Conservation (phyloP, 768 basidiomycete genomes). For the Russula virescens region DNA sequence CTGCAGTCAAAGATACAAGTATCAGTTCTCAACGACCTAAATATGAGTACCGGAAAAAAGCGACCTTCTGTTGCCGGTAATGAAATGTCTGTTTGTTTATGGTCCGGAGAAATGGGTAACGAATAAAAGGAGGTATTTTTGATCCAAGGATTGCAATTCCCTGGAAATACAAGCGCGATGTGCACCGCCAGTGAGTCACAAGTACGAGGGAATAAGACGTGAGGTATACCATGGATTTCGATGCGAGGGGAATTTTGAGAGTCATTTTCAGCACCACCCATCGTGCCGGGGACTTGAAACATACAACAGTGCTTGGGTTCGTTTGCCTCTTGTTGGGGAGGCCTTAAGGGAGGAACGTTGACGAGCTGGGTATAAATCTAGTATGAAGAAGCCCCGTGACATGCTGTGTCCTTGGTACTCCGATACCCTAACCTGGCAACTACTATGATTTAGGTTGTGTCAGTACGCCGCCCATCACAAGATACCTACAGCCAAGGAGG, state of each 20-base stretch:
- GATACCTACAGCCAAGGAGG: background rate
- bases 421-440: background rate
- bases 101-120: background rate
- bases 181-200: background rate
- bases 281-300: background rate
- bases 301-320: constrained; percentile 4
- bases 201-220: background rate
- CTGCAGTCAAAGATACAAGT: background rate
- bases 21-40: background rate
- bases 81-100: background rate
- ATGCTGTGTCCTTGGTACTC: background rate
- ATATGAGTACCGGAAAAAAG: background rate
- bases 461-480: background rate
- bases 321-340: background rate
- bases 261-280: background rate
- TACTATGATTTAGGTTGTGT: background rate
- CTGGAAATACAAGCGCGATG: background rate
- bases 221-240: background rate
- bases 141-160: background rate
- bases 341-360: background rate
- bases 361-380: background rate
- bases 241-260: background rate
- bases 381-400: background rate
- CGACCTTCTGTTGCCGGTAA: background rate
- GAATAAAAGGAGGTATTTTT: background rate